Base-by-base conservation (phyloP, 345 rosid species). In the Heritiera fomes region DNA sequence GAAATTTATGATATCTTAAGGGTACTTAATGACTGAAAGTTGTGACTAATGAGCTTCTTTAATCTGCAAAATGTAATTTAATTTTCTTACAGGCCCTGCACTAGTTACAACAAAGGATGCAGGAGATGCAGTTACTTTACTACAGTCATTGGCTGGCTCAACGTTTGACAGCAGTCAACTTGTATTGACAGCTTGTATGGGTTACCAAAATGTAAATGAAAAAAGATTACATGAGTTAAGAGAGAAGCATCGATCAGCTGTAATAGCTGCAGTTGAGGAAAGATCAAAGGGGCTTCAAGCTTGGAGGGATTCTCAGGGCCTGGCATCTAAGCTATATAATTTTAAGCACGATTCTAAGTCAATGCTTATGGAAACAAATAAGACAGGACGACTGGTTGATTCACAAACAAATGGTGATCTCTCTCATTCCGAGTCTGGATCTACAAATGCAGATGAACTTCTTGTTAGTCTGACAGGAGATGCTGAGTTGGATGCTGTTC, bases 151-250 rank as follows among this genome's bases (percentile, higher is more conserved):
- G 77, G 87, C 94, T 79, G 98, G 99, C 77, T 97, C 99, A 60
- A 97, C 99, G 75, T 97, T 97, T 90, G 99, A 97, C 85, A 97
- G 98, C 84, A 97, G 99, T 83, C 99, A 94, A 87, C 99, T 97
- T 74, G 99, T 94, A 67, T 84, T 97, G 79, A 94, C 98, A 75
- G 99, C 98, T 83, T 90, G 97, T 87, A 97, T 97, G 99, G 99
- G 99, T 82, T 97, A 85, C 90, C 98, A 90, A 84, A 97, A 89
- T 85, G 97, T 97, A 67, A 86, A 87, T 83, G 98, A 93, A 85
- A 80, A 68, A 63, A 90, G 98, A 88, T 86, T 94, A 77, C 88
- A 83, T 47, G 95, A 91, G 70, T 83, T 94, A 86, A 90, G 99
- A 85, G 88, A 82, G 84, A 97, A 97, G 91, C 97, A 94, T 82